Base-by-base conservation (phyloP, 352 stramenopile genomes). In the Globisporangium sylvaticum region DNA sequence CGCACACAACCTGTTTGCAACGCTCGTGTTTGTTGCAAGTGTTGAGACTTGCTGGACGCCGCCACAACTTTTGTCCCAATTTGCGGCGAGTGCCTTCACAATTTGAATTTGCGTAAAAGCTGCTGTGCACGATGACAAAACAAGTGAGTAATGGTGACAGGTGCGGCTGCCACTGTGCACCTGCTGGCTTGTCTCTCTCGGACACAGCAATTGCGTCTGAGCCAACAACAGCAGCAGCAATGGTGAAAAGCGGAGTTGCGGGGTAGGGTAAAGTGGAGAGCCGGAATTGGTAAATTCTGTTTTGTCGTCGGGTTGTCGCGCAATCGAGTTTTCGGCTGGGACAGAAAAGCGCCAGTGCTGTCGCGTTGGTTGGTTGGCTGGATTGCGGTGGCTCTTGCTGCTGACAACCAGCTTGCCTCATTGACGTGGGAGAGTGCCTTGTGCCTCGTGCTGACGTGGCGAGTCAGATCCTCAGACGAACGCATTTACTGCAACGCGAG, bases 251-350 rank as follows among this genome's bases (percentile, higher is more conserved):
- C 31, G 31, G 31, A 37, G 10, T 1, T 42, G 34, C 34, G 12
- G 29, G 31, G 0, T 62, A 42, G 8, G 42, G 22, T 7, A n/a
- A 39, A 14, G 0, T 42, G 27, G n/a, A 65, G 59, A 65, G 59
- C 44, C 59, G 29, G 59, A 54, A 39, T 50, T 50, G 18, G 18
- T 4, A 20, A n/a, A 14, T n/a, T 44, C 42, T 65, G 42, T 65
- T 10, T 57, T 44, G 59, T 65, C 59, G 59, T 46, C 25, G 4
- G 15, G 27, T 65, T 65, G 59, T 64, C 42, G 58, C 44, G 25
- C 54, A 39, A 63, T 37, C 58, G 58, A 63, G 44, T 31, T 63
- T 63, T 63, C 58, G 42, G 48, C 39, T 29, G 20, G 58, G 25
- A 34, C 39, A 64, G 25, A 64, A 64, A 64, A 52, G 42, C 39